Conservation (phyloP, 1,284 basidiomycete genomes). For the Sporisorium exsertum region DNA sequence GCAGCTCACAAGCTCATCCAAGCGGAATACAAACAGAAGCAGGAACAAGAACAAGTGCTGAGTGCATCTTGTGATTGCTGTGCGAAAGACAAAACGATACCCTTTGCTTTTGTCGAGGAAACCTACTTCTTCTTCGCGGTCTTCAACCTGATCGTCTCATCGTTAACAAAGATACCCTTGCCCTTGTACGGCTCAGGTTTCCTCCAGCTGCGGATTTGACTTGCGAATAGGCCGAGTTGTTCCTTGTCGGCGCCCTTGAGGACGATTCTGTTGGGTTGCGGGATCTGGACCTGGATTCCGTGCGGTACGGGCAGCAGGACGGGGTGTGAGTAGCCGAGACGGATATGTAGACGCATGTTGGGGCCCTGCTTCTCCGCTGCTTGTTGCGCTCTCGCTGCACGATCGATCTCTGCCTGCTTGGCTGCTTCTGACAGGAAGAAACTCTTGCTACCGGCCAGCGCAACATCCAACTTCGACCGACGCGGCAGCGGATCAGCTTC, state of each 20-base stretch:
- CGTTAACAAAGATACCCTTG: constrained; percentile 88
- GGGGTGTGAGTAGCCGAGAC: constrained; percentile 87
- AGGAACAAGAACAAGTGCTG: too few species aligned
- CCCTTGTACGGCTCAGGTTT: constrained; percentile 94
- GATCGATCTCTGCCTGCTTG: constrained; percentile 44
- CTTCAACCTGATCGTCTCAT: constrained; percentile 88
- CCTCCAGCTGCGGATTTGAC: constrained; percentile 83
- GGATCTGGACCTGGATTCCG: constrained; percentile 65
- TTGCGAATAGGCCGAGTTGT: constrained; percentile 85
- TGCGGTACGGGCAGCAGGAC: constrained; percentile 82
- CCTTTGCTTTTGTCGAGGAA: constrained; percentile 2
- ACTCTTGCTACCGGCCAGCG: constrained; percentile 31
- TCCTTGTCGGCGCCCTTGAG: constrained; percentile 74
- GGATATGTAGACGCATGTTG: constrained; percentile 53
- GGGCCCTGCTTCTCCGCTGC: constrained; percentile 32
- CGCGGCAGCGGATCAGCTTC: constrained; percentile 79
- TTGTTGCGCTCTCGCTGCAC: constrained; percentile 11
- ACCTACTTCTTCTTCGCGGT: constrained; percentile 96
- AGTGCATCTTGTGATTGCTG: too few species aligned
- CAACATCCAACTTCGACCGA: constrained; percentile 46
- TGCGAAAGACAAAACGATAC: background rate
- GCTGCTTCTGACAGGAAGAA: constrained; percentile 55
- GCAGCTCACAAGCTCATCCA: too few species aligned
- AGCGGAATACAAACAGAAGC: too few species aligned
- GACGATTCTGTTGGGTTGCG: constrained; percentile 72